These are phyloP conservation scores for Tothia fuscella DNA, from an alignment of 2,329 filamentous ascomycete species.

Conservation along the genomic window DNA sequence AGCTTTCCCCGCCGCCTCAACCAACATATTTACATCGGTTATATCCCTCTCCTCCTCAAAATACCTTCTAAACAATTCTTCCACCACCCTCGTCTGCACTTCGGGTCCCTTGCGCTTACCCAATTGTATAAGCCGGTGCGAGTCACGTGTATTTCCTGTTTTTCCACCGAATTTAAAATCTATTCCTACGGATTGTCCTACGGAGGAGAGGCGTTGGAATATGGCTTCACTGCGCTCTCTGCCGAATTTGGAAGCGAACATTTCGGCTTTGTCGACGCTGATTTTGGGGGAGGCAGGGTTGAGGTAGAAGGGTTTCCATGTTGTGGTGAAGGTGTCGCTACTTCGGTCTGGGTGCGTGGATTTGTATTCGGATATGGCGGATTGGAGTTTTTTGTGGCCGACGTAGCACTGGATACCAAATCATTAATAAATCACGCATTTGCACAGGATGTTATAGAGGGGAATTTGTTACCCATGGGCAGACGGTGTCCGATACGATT, in stretches of 20 bases:
- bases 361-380: conserved; percentile 57
- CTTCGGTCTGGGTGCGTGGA: conserved; percentile 44
- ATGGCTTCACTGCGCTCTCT: conserved; percentile 48
- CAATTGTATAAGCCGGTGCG: conserved; percentile 64
- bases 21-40: conserved; percentile 28
- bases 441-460: conserved; percentile 9
- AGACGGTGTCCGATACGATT: conserved; percentile 71
- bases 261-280: conserved; percentile 41
- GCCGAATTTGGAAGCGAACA: conserved; percentile 53
- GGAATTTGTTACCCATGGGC: conserved; percentile 40
- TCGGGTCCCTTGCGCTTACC: conserved; percentile 42
- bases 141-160: conserved; percentile 66
- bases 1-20: conserved; percentile 18
- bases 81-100: conserved; percentile 30
- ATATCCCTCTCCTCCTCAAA: conserved; percentile 38
- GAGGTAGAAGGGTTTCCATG: conserved; percentile 73
- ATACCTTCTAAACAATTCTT: conserved; percentile 30
- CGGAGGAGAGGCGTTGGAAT: conserved; percentile 40
- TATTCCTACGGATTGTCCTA: conserved; percentile 57
- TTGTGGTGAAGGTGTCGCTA: conserved; percentile 58
- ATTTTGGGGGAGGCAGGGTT: conserved; percentile 50
- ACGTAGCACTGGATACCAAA: conserved; percentile 52
- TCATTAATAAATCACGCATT: conserved; percentile 7
- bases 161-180: conserved; percentile 59
- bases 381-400: conserved; percentile 62